Evolutionary conservation across 2,329 filamentous ascomycete genomes (phyloP).

Genomic region (Ophiostoma perfectum): DNA sequence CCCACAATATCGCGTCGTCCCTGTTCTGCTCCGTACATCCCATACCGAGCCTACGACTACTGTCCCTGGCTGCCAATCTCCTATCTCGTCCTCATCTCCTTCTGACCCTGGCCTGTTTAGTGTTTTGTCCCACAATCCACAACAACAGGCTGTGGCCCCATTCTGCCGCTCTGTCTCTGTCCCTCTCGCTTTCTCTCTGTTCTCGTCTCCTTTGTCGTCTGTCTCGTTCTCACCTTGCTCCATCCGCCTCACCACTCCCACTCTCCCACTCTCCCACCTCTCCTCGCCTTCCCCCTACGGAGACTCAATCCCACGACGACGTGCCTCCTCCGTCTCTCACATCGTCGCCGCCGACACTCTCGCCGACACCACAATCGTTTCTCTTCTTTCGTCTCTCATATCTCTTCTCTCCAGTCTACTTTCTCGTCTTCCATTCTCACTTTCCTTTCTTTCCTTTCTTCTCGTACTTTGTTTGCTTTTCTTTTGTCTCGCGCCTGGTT

Average conservation of each 20-base stretch:
- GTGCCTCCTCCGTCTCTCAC: neutral
- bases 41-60: too few relatives aligned
- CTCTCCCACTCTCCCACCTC: neutral
- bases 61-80: neutral
- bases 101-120: slow-evolving; percentile 5
- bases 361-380: slow-evolving; percentile 1
- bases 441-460: neutral
- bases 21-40: too few relatives aligned
- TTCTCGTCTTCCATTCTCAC: neutral
- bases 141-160: neutral
- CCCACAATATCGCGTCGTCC: neutral
- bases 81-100: slow-evolving; percentile 1
- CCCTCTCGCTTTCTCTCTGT: neutral
- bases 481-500: slow-evolving; percentile 22
- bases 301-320: neutral
- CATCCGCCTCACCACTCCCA: neutral
- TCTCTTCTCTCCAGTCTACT: neutral
- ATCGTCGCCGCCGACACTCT: neutral
- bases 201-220: neutral
- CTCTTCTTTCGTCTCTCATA: neutral
- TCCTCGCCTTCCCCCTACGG: neutral
- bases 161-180: neutral
- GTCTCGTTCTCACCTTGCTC: neutral
- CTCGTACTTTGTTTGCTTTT: slow-evolving; percentile 6
- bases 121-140: slow-evolving; percentile 1